Evolutionary conservation across 371 early-diverging fungal genomes (phyloP), one percentile per base, ranked within the genome.

Genomic region (Mortierella sp.): DNA sequence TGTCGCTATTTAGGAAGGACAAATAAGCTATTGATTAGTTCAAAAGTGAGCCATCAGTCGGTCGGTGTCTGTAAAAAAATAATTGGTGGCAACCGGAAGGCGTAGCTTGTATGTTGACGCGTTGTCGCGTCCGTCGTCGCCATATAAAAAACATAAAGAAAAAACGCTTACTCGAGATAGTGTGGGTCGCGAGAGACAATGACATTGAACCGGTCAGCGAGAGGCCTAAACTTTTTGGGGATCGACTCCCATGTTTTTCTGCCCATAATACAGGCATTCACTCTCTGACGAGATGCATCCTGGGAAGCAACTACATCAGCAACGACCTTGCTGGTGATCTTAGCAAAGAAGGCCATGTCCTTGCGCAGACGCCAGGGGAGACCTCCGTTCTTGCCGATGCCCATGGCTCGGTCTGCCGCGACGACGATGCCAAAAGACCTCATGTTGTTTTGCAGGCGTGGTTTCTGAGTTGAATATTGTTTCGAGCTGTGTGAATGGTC

Each of bases 221-320:
- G 89, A 8, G 98, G 98, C 70, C 95, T 90, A 75, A 91, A 94
- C 76, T 92, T 92, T 24, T 78, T 76, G 7, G 98, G 98, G 68
- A 97, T 95, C 9, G 96, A 95, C 76, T 96, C 96, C 97, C 97
- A 98, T 10, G 97, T 97, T 42, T 90, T 88, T 68, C 97, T 91
- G 28, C 98, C 98, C 96, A 97, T 96, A 80, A 98, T 94, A 52
- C 95, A 95, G 0, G 94, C 95, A 83, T 98, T 98, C 78, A 82
- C 77, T 71, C 73, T 70, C 24, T 58, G 60, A 58, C 28, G 70
- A 75, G 54, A 42, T 28, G 28, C 60, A 28, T 60, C 60, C 14
- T 60, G 60, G 14, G 28, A 60, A 73, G 42, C 34, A 16, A 28
- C 48, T 78, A 11, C 24, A 47, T 63, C 26, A 13, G 68, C 68